Evolutionary conservation across 1,284 basidiomycete genomes (phyloP), one percentile per base, ranked within the genome.

Genomic region (Pholiota adiposa): DNA sequence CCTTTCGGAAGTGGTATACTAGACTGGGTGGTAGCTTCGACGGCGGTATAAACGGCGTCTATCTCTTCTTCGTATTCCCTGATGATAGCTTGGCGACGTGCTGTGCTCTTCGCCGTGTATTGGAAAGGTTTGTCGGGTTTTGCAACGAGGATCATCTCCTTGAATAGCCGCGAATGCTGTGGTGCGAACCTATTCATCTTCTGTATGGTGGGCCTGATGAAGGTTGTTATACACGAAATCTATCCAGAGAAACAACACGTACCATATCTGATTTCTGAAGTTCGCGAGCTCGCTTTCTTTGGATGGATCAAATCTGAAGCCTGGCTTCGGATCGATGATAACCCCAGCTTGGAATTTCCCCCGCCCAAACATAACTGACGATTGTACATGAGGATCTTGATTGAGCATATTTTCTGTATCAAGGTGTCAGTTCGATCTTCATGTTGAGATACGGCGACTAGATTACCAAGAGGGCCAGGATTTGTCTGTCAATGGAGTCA

Each of bases 121-220:
- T 67, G 58, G 43, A 77, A 72, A 0, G 74, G 74, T 53, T 75
- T 74, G 2, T 52, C 53, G 0, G 70, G 68, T 18, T 64, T 65
- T 7, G 61, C 25, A 14, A 63, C 50, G 4, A 54, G 46, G 21
- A 62, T 56, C 55, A 76, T 74, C 67, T 76, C 75, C 48, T 74
- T 79, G 67, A 78, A 77, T 4, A 80, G 55, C 12, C 79, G 65
- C 1, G 77, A 76, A 36, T 79, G 77, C 43, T 73, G 71, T 0
- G 79, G 79, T 8, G 76, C 77, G 49, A 69, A 76, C n/a, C 65
- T 65, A 56, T 81, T 81, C 67, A 76, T 69, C 14, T 69, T 62
- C 54, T 80, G 73, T 1, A 80, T 65, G 0, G 70, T 72, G 3
- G 72, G 73, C 73, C 79, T 79, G 23, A 31, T 14, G 23, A 8